Conservation (phyloP, 768 basidiomycete species). For the Chalciporus piperatus region DNA sequence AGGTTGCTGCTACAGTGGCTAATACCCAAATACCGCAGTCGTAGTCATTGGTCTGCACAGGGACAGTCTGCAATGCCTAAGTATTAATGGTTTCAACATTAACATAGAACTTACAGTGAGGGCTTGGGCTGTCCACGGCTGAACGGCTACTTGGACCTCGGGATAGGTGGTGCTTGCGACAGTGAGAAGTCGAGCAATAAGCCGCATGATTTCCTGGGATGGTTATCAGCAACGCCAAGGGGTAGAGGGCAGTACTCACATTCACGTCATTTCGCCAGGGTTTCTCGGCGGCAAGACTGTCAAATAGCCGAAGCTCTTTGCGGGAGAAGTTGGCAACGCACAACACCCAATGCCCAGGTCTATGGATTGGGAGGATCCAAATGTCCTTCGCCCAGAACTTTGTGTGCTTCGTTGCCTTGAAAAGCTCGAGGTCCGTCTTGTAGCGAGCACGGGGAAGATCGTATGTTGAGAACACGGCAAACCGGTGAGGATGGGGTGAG, state of each 20-base stretch:
- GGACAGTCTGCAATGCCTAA: background rate
- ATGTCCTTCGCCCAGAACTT: conserved; percentile 28
- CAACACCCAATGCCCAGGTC: conserved; percentile 33
- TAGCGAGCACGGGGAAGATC: background rate
- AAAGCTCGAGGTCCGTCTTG: conserved; percentile 9
- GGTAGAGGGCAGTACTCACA: background rate
- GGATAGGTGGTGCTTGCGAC: background rate
- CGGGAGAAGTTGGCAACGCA: conserved; percentile 10
- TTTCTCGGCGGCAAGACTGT: conserved; percentile 25
- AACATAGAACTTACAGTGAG: background rate
- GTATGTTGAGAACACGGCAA: conserved; percentile 6
- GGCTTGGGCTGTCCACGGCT: background rate
- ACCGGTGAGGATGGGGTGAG: background rate
- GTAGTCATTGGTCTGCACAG: conserved; percentile 17
- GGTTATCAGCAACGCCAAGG: too few species aligned
- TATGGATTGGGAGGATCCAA: conserved; percentile 39
- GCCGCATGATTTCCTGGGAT: background rate
- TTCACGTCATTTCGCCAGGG: background rate
- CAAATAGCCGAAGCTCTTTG: conserved; percentile 27
- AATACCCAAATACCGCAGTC: conserved; percentile 29
- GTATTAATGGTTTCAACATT: background rate
- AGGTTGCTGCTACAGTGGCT: conserved; percentile 18
- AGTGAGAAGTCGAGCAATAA: background rate
- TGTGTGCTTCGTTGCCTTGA: conserved; percentile 9
- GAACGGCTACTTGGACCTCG: background rate